A percentile compares a stretch with the other conserved stretches of the same genome.
phyloP scores from a whole-genome alignment of 2,329 filamentous ascomycete genomes.

The Penicillium rolfsii region DNA sequence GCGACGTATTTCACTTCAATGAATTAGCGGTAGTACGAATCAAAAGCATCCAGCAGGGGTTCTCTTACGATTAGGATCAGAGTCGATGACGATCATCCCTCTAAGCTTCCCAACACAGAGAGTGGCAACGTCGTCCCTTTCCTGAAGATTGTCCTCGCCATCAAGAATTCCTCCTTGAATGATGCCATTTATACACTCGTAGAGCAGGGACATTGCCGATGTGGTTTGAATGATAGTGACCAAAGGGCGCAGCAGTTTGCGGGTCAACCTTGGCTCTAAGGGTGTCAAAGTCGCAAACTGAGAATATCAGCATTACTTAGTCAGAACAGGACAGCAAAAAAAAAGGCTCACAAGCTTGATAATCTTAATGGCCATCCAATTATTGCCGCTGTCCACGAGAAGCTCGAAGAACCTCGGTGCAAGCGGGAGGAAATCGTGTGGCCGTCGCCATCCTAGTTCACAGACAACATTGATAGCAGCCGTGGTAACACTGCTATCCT shows the following conservation, averaged over 20 bases:
- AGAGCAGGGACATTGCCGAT: conserved; percentile 94
- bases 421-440: conserved; percentile 88
- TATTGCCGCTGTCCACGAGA: conserved; percentile 88
- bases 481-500: conserved; percentile 91
- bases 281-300: conserved; percentile 95
- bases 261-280: conserved; percentile 84
- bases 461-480: conserved; percentile 97
- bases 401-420: conserved; percentile 91
- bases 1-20: conserved; percentile 90
- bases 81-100: conserved; percentile 91
- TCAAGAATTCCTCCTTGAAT: conserved; percentile 95
- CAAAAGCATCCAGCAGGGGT: neutral
- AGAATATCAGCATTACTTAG: neutral
- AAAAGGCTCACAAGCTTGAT: conserved; percentile 78
- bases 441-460: conserved; percentile 90
- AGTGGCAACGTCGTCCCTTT: conserved; percentile 87
- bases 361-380: conserved; percentile 99
- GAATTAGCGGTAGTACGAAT: conserved; percentile 13
- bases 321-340: neutral
- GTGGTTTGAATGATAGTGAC: conserved; percentile 94
- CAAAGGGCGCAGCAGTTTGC: conserved; percentile 86
- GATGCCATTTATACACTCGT: conserved; percentile 98
- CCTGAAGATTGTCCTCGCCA: conserved; percentile 74
- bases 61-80: conserved; percentile 83
- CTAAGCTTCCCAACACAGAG: conserved; percentile 91